These are phyloP conservation scores for Lagenaria siceraria DNA, from an alignment of 306 rosid genomes.

Conservation along the genomic window DNA sequence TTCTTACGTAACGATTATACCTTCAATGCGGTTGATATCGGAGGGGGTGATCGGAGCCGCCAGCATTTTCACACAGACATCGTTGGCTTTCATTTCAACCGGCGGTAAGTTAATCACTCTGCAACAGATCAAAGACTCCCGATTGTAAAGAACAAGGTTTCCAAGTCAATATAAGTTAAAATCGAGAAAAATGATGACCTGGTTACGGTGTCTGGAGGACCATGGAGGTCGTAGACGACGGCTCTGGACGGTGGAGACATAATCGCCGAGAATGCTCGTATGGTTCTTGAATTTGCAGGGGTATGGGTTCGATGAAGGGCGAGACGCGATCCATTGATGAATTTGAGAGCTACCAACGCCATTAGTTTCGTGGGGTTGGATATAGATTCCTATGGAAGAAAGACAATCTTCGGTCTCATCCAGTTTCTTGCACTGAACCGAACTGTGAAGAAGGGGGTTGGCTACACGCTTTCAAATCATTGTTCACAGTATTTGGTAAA, in stretches of 20 bases:
- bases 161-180: background rate
- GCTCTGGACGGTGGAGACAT: constrained; percentile 88
- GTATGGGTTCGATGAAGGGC: background rate
- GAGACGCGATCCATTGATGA: background rate
- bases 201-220: constrained; percentile 66
- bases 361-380: background rate
- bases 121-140: constrained; percentile 9
- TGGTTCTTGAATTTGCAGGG: background rate
- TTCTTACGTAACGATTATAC: constrained; percentile 1
- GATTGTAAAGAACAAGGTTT: background rate
- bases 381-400: background rate
- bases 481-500: too few species aligned
- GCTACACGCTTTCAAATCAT: too few species aligned
- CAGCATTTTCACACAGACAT: constrained; percentile 79
- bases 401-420: background rate
- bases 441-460: too few species aligned
- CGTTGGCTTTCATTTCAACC: constrained; percentile 56
- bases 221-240: constrained; percentile 59
- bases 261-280: constrained; percentile 39
- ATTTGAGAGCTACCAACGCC: background rate
- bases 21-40: constrained; percentile 79
- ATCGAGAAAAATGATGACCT: constrained; percentile 10
- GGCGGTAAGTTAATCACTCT: constrained; percentile 45
- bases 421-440: background rate
- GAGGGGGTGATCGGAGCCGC: constrained; percentile 91